These are phyloP conservation scores for Yamadazyma spencermartinsiae DNA, from an alignment of 1,139 yeast species.

Conservation along the genomic window DNA sequence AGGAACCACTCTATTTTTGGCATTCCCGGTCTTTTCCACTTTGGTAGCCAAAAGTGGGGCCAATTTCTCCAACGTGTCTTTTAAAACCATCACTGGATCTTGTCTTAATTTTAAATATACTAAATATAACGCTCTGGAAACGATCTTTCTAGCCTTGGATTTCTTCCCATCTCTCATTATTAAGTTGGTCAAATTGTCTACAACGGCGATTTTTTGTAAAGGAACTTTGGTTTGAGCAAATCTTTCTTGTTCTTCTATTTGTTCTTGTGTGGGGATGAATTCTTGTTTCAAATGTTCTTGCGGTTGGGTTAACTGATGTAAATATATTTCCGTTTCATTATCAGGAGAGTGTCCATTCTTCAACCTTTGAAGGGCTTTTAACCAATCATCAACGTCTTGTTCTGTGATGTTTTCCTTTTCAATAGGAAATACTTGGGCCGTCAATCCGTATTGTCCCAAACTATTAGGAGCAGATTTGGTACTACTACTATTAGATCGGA, in stretches of 20 bases:
- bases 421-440: constrained; percentile 42
- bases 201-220: constrained; percentile 60
- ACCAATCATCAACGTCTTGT: constrained; percentile 66
- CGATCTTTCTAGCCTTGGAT: constrained; percentile 70
- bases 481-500: constrained; percentile 9
- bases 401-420: constrained; percentile 45
- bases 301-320: constrained; percentile 37
- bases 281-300: constrained; percentile 37
- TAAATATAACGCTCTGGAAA: constrained; percentile 78
- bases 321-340: constrained; percentile 47
- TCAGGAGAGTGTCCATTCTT: constrained; percentile 34
- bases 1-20: constrained; percentile 80
- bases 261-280: constrained; percentile 61
- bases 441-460: constrained; percentile 19
- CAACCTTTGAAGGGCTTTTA: constrained; percentile 58
- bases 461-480: constrained; percentile 8
- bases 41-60: constrained; percentile 84
- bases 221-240: constrained; percentile 62
- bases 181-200: constrained; percentile 78
- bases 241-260: constrained; percentile 52
- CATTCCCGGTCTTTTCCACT: constrained; percentile 80
- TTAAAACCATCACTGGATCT: constrained; percentile 77
- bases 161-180: constrained; percentile 94
- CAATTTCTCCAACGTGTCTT: constrained; percentile 73
- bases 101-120: constrained; percentile 69